Evolutionary conservation across 495 filamentous ascomycete species (phyloP).

Genomic region (Aspergillus incahuasiensis): DNA sequence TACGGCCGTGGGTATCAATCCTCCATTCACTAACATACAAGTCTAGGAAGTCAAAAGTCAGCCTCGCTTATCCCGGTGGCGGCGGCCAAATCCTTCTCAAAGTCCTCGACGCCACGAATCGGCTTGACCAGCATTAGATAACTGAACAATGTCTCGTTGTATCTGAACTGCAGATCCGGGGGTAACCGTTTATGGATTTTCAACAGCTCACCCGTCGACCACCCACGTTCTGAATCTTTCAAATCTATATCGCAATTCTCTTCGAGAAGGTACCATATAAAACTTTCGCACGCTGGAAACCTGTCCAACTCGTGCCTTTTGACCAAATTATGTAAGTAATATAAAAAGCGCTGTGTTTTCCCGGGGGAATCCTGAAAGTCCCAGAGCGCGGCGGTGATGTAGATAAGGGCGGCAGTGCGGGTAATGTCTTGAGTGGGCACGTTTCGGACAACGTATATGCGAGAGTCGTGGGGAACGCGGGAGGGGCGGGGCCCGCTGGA

Average conservation of each 20-base stretch:
- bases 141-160: constrained; percentile 41
- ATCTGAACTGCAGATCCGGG: constrained; percentile 39
- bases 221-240: constrained; percentile 35
- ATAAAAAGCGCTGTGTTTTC: constrained; percentile 35
- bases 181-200: constrained; percentile 35
- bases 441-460: constrained; percentile 37
- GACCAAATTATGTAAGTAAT: constrained; percentile 22
- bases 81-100: constrained; percentile 27
- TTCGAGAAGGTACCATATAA: constrained; percentile 41
- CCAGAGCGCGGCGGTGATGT: constrained; percentile 38
- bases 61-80: background rate
- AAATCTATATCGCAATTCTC: constrained; percentile 35
- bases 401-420: constrained; percentile 39
- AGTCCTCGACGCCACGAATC: constrained; percentile 31
- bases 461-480: constrained; percentile 35
- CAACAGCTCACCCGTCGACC: constrained; percentile 38
- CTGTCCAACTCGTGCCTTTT: constrained; percentile 34
- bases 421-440: constrained; percentile 35
- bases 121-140: constrained; percentile 32
- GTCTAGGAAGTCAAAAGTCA: background rate
- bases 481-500: constrained; percentile 44
- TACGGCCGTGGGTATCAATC: background rate
- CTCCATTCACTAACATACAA: background rate
- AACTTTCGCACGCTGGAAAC: constrained; percentile 39
- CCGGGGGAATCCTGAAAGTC: constrained; percentile 30